phyloP scores from a whole-genome alignment of 2,329 filamentous ascomycete genomes.

The Aureobasidium sp. region DNA sequence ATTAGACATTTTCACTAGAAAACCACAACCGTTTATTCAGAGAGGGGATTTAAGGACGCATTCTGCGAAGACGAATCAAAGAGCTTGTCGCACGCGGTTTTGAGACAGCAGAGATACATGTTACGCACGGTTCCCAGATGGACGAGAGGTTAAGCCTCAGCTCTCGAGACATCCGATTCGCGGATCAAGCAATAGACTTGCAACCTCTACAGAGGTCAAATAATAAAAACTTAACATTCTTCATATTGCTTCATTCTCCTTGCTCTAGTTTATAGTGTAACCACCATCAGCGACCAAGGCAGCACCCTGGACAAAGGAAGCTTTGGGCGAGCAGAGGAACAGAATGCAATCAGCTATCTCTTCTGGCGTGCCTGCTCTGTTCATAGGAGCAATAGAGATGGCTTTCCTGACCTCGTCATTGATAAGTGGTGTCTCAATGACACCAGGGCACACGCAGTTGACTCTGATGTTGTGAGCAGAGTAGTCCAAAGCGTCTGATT shows the following conservation, averaged over 20 bases:
- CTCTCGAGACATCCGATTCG: not conserved
- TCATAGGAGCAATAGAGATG: constrained; percentile 27
- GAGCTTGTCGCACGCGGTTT: not conserved
- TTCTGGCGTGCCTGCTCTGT: constrained; percentile 35
- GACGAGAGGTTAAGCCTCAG: not conserved
- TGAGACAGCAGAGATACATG: not conserved
- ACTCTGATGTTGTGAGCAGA: constrained; percentile 39
- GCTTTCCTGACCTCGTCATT: constrained; percentile 25
- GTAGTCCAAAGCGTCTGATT: constrained; percentile 44
- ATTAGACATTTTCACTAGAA: constrained; percentile 19
- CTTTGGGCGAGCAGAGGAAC: constrained; percentile 40
- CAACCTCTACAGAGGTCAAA: not conserved
- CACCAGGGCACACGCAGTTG: constrained; percentile 42
- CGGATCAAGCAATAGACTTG: not conserved
- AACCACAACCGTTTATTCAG: not conserved
- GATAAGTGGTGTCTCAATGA: constrained; percentile 43
- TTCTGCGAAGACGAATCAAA: not conserved
- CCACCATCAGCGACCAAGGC: constrained; percentile 41
- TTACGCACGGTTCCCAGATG: not conserved
- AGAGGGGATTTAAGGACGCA: not conserved
- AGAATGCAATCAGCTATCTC: constrained; percentile 43
- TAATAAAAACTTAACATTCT: not conserved
- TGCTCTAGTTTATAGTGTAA: constrained; percentile 35
- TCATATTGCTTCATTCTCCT: not conserved
- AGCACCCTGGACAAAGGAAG: constrained; percentile 41